Conservation (phyloP, 2,329 filamentous ascomycete genomes). For the Penicillium sp. region DNA sequence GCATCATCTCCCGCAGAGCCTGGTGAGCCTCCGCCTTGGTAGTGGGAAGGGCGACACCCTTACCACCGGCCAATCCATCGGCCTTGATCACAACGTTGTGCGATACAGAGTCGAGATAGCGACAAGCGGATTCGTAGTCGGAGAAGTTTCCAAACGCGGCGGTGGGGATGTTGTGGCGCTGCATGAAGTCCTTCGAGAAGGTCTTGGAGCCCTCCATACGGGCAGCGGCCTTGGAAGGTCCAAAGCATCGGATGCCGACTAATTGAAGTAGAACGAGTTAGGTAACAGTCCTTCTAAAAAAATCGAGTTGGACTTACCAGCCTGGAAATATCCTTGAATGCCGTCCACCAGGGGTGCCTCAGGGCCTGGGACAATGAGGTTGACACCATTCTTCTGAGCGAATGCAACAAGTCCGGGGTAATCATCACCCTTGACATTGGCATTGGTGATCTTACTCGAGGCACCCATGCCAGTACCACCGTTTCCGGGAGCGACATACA, state of each 20-base stretch:
- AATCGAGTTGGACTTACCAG: slow-evolving; percentile 39
- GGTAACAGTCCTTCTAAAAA: background rate
- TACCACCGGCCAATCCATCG: slow-evolving; percentile 85
- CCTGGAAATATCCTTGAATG: slow-evolving; percentile 77
- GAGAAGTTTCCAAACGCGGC: slow-evolving; percentile 88
- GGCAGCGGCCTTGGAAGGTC: slow-evolving; percentile 79
- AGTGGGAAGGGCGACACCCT: slow-evolving; percentile 87
- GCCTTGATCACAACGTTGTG: slow-evolving; percentile 92
- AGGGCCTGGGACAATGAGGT: slow-evolving; percentile 84
- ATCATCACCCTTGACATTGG: slow-evolving; percentile 70
- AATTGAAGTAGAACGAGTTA: slow-evolving; percentile 5
- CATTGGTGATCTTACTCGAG: slow-evolving; percentile 67
- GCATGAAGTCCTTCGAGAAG: slow-evolving; percentile 98
- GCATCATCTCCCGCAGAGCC: slow-evolving; percentile 86
- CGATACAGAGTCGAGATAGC: slow-evolving; percentile 69
- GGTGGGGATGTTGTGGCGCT: slow-evolving; percentile 82
- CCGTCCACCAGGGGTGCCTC: slow-evolving; percentile 93
- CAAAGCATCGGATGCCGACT: slow-evolving; percentile 78
- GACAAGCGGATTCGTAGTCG: slow-evolving; percentile 68
- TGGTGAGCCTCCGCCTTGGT: slow-evolving; percentile 78
- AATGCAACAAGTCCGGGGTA: slow-evolving; percentile 75
- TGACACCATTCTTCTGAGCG: slow-evolving; percentile 69
- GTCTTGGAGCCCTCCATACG: slow-evolving; percentile 95
- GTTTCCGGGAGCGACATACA: slow-evolving; percentile 72
- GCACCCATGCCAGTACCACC: slow-evolving; percentile 73